Percentiles rank a stretch among this genome's conserved stretches.
These are phyloP conservation scores for Hymenoscyphus salicellus DNA, from an alignment of 2,329 filamentous ascomycete species.

Conservation along the genomic window DNA sequence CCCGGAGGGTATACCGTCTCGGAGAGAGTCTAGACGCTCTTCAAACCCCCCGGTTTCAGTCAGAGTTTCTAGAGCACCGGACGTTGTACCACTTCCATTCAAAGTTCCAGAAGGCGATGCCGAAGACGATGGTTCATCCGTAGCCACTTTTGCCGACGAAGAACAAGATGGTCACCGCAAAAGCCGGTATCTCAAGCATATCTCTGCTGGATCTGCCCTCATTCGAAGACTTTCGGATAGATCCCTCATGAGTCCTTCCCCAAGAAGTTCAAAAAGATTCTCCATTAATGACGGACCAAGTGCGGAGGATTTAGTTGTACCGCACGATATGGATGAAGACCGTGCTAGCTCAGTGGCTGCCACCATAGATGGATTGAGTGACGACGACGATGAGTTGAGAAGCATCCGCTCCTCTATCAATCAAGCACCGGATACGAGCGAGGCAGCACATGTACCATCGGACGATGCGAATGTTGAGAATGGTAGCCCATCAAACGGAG, in stretches of 20 bases:
- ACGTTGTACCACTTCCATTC: slow-evolving; percentile 65
- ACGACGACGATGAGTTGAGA: slow-evolving; percentile 35
- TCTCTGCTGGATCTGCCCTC: slow-evolving; percentile 48
- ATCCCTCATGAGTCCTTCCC: slow-evolving; percentile 18
- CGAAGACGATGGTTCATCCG: slow-evolving; percentile 57
- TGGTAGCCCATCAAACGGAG: background rate
- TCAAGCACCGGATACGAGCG: slow-evolving; percentile 17
- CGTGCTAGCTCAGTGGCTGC: slow-evolving; percentile 54
- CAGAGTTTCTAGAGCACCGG: slow-evolving; percentile 38
- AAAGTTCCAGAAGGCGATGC: slow-evolving; percentile 50
- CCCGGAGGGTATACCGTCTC: slow-evolving; percentile 31
- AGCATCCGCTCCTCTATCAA: slow-evolving; percentile 30
- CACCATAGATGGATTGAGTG: slow-evolving; percentile 53
- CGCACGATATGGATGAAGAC: slow-evolving; percentile 35
- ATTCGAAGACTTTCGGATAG: slow-evolving; percentile 27
- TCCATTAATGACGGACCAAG: slow-evolving; percentile 29
- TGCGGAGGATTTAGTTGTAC: slow-evolving; percentile 46
- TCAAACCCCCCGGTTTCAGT: slow-evolving; percentile 39
- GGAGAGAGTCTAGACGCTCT: slow-evolving; percentile 30
- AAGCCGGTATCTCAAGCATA: slow-evolving; percentile 47
- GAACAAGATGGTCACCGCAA: slow-evolving; percentile 51
- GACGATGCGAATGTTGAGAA: background rate
- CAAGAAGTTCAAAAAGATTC: slow-evolving; percentile 27
- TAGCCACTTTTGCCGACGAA: slow-evolving; percentile 66
- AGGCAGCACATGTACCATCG: background rate